Base-by-base conservation (phyloP, 2,329 filamentous ascomycete genomes). In the Ceratocystis eucalypticola region DNA sequence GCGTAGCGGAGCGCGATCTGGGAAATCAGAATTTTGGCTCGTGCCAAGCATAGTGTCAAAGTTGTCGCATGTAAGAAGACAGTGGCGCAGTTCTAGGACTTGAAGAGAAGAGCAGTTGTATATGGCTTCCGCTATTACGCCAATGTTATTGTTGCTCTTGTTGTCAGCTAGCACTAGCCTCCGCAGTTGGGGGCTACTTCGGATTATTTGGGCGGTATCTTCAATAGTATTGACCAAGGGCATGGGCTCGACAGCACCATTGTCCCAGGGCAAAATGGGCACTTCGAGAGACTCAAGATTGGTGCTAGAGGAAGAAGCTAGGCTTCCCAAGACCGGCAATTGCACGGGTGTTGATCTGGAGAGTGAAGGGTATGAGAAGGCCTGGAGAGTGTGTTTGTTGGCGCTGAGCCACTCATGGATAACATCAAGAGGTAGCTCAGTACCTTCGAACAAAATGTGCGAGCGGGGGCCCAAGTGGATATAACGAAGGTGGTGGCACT, bases 231-330 rank as follows among this genome's bases (percentile, higher is more conserved):
- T 33, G 53, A 59, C 28, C 3, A 25, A n/a, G 25, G 28, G 17
- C 17, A 15, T 59, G 17, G 53, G 5, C 1, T 59, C 53, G 15
- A 30, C 6, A 3, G 53, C 33, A 17, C 53, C 25, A 10, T 30
- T 59, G 5, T 25, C n/a, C 17, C 53, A 30, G 6, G 28, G 53
- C 28, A 59, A 17, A 30, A 59, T 59, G 7, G 53, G 53, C 17
- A 59, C 53, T n/a, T 59, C 25, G 28, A 59, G 53, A 30, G 53
- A 59, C 53, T n/a, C 25, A 30, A 59, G 25, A n/a, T 59, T 59
- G 53, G 53, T 59, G 17, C 33, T 5, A 20, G 28, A 59, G 17
- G n/a, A 30, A 8, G 53, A 59, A 33, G 53, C 53, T 17, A 59
- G 28, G n/a, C 53, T n/a, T 59, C n/a, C 53, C 28, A 59, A 33